Evolutionary conservation across 208 protist species (phyloP).

Genomic region (Phytomonas francai): DNA sequence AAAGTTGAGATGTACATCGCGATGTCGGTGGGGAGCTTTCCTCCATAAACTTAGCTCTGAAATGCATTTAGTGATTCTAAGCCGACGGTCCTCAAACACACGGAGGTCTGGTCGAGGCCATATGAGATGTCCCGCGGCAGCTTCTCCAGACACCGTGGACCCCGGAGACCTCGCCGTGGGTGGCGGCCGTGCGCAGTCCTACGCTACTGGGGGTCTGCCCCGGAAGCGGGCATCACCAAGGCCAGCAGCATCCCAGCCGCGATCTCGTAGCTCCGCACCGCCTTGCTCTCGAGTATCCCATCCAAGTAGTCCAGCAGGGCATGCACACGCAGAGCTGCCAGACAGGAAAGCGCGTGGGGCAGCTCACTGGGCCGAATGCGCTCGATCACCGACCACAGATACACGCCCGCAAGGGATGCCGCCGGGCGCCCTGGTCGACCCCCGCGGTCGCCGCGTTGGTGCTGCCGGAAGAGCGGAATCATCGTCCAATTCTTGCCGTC

Average conservation of each 20-base stretch:
- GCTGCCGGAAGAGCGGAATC: slow-evolving; percentile 78
- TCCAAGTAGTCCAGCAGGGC: slow-evolving; percentile 63
- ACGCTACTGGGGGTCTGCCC: slow-evolving; percentile 18
- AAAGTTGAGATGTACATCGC: too few species aligned
- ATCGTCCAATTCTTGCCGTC: slow-evolving; percentile 95
- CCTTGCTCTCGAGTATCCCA: slow-evolving; percentile 46
- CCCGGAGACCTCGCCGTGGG: slow-evolving; percentile 62
- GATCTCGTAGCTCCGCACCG: slow-evolving; percentile 78
- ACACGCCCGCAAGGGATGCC: slow-evolving; percentile 68
- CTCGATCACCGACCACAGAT: slow-evolving; percentile 76
- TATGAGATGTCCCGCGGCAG: slow-evolving; percentile 55
- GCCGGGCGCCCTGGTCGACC: slow-evolving; percentile 67
- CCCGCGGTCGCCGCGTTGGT: slow-evolving; percentile 76
- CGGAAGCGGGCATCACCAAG: slow-evolving; percentile 40
- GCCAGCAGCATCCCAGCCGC: slow-evolving; percentile 65
- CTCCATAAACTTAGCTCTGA: too few species aligned
- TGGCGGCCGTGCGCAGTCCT: slow-evolving; percentile 29
- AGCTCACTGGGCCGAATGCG: slow-evolving; percentile 76
- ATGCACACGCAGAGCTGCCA: slow-evolving; percentile 81
- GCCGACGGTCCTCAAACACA: too few species aligned
- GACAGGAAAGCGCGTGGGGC: slow-evolving; percentile 63
- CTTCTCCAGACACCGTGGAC: slow-evolving; percentile 35
- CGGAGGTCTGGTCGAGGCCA: slow-evolving; percentile 36
- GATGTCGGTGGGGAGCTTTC: too few species aligned
- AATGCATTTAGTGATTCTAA: too few species aligned